phyloP scores from a whole-genome alignment of 257 asterid genomes.

The Solanum neorickii region DNA sequence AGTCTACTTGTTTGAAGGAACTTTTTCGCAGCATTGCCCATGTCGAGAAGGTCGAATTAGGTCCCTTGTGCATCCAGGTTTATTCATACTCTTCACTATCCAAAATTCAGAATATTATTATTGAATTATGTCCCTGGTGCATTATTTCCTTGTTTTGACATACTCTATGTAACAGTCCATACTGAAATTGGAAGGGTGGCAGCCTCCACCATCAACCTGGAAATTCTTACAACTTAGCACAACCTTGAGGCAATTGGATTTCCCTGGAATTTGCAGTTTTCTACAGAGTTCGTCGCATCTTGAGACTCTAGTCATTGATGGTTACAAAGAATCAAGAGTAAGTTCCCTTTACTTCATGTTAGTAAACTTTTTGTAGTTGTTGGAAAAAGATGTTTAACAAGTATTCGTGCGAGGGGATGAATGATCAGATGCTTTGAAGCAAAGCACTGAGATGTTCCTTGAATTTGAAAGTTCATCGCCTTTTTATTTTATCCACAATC shows the following conservation, averaged over 20 bases:
- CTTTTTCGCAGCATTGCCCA: too few relatives aligned
- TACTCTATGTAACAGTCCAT: neutral
- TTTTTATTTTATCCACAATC: too few relatives aligned
- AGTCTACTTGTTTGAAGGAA: too few relatives aligned
- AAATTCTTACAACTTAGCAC: neutral
- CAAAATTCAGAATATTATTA: too few relatives aligned
- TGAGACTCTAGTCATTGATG: neutral
- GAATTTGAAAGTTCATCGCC: too few relatives aligned
- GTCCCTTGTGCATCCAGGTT: too few relatives aligned
- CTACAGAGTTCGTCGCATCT: neutral
- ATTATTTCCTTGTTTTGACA: too few relatives aligned
- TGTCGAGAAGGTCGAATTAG: too few relatives aligned
- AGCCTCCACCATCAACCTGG: neutral
- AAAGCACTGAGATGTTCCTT: neutral
- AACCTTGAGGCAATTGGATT: neutral
- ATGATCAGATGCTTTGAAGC: neutral
- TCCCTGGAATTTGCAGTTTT: neutral
- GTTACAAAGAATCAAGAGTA: neutral
- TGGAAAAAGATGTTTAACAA: neutral
- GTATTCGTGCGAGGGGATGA: neutral
- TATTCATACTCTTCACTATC: too few relatives aligned
- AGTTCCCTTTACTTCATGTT: neutral
- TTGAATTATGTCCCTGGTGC: too few relatives aligned
- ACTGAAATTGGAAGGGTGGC: neutral
- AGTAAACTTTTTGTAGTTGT: neutral